Base-by-base conservation (phyloP, 2,329 filamentous ascomycete genomes). In the Calonectria pauciramosa region DNA sequence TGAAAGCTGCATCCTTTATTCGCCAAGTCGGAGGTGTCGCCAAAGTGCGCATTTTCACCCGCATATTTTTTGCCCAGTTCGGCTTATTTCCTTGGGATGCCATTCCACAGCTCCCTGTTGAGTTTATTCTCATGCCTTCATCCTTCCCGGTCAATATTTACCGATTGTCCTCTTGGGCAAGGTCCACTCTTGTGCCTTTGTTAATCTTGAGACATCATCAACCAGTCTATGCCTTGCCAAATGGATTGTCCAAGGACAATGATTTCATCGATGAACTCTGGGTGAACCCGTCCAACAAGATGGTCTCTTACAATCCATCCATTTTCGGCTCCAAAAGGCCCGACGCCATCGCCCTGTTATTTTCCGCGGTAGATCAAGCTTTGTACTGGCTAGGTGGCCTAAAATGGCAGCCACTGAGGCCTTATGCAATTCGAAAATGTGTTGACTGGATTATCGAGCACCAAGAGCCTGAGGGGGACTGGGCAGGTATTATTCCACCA, bases 1-100 rank as follows among this genome's bases (percentile, higher is more conserved):
- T 47, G 28, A 68, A 60, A 23, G 64, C 71, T 6, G 16, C 66
- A 20, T 54, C 32, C 10, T 73, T 68, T 32, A 73, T 73, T 9
- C 51, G 28, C 18, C 34, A 23, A 6, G 54, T 9, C 10, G 66
- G 71, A n/a, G 71, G 66, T 16, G 34, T 70, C 36, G 66, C 71
- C 18, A 73, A 73, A 56, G 66, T 73, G 13, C 71, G 71, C 2
- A 68, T 73, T 32, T 73, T 73, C 47, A 73, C 71, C 2, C 71
- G 71, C n/a, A 51, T 73, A 20, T 73, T 70, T 41, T 60, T 73
- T 52, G 71, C 71, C n/a, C 64, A 68, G 18, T 70, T 73, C 56
- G 71, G 71, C 14, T 51, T 73, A 7, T 73, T 64, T 20, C 71
- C 71, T 5, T 73, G 71, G 71, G 51, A 51, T 49, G 54, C 67